Conservation (phyloP, 2,329 filamentous ascomycete species). For the Aspergillus glaucus region DNA sequence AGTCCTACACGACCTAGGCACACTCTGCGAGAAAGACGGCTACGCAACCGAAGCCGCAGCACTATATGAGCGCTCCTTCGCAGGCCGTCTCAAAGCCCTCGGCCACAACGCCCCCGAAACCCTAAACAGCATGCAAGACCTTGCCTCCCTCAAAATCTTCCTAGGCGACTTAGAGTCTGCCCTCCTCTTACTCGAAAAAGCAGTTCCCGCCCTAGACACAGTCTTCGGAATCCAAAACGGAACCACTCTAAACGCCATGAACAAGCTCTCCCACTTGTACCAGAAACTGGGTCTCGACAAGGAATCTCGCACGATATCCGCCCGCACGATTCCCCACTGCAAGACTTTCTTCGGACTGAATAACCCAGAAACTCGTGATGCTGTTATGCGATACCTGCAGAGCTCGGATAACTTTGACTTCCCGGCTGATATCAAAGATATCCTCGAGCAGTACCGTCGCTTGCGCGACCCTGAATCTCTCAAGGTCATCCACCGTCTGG, state of each 20-base stretch:
- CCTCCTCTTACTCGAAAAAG: constrained; percentile 22
- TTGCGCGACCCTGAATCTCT: constrained; percentile 19
- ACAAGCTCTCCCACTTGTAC: constrained; percentile 23
- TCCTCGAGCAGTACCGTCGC: constrained; percentile 21
- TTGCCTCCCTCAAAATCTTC: constrained; percentile 21
- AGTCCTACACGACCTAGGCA: constrained; percentile 22
- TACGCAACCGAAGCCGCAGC: constrained; percentile 26
- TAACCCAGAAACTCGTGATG: constrained; percentile 18
- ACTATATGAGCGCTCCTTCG: constrained; percentile 25
- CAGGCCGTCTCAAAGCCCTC: constrained; percentile 22
- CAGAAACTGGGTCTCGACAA: constrained; percentile 24
- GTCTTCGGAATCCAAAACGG: constrained; percentile 24
- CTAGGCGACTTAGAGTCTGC: constrained; percentile 24
- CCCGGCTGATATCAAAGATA: constrained; percentile 18
- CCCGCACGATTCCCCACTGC: constrained; percentile 20
- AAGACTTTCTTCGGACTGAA: constrained; percentile 19
- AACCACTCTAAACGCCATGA: constrained; percentile 24
- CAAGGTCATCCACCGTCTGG: constrained; percentile 21
- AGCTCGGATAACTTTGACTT: constrained; percentile 25
- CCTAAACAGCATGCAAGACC: constrained; percentile 23
- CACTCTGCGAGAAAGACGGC: constrained; percentile 22
- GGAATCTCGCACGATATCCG: constrained; percentile 19
- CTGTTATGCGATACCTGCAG: constrained; percentile 20
- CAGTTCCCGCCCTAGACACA: constrained; percentile 23
- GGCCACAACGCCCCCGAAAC: constrained; percentile 27